A percentile compares a stretch with the other conserved stretches of the same genome.
Conservation (phyloP, 495 filamentous ascomycete genomes). For the Mycothermus thermophilus region DNA sequence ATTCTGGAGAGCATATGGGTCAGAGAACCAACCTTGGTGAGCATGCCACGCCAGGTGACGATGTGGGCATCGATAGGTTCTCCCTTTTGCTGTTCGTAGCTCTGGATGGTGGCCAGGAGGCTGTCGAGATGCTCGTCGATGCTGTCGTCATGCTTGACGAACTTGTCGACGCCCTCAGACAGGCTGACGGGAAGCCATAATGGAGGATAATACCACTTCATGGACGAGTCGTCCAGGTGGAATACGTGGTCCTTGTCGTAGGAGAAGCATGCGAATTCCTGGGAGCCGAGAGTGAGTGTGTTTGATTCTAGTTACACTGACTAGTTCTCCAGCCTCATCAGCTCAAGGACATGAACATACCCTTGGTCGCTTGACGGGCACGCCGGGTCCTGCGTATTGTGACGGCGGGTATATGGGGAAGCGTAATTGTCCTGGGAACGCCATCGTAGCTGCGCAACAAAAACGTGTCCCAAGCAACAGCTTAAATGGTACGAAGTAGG, state of each 20-base stretch:
- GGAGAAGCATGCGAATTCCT: conserved; percentile 87
- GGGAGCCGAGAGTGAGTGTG: not conserved
- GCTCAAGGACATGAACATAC: conserved; percentile 22
- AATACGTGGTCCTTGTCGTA: conserved; percentile 74
- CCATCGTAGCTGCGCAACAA: conserved; percentile 10
- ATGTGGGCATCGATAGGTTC: conserved; percentile 61
- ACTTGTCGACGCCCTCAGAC: conserved; percentile 65
- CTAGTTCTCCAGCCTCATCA: not conserved
- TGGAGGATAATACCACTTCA: conserved; percentile 82
- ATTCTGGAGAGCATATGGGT: no score
- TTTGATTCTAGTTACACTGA: not conserved
- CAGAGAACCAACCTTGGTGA: conserved; percentile 64
- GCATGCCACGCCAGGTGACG: conserved; percentile 94
- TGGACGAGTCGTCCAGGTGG: conserved; percentile 56
- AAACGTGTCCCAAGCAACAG: no score
- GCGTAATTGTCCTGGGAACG: no score
- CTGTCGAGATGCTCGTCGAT: conserved; percentile 80
- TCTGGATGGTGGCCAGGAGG: conserved; percentile 60
- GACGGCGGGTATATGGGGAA: conserved; percentile 52
- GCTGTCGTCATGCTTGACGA: conserved; percentile 68
- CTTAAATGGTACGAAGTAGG: no score
- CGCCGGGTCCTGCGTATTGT: conserved; percentile 46
- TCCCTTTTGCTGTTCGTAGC: conserved; percentile 51
- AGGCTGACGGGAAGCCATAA: conserved; percentile 55
- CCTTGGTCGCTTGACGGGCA: conserved; percentile 52